phyloP scores from a whole-genome alignment of 306 rosid genomes.

The Ceratonia siliqua region DNA sequence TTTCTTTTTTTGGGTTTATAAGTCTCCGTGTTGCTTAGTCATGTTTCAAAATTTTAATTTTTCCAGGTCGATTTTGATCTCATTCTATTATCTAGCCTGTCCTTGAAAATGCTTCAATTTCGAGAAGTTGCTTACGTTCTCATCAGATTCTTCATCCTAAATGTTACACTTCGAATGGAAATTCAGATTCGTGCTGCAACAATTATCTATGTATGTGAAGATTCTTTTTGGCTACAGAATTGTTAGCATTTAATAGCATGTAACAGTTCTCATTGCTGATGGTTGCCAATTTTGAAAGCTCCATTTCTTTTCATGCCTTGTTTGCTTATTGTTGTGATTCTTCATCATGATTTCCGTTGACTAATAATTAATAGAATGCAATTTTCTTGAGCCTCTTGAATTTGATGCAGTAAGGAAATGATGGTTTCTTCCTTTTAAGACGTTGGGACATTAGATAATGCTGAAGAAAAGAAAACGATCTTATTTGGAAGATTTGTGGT shows the following conservation, averaged over 20 bases:
- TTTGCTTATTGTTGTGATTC: slow-evolving; percentile 18
- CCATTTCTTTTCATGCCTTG: slow-evolving; percentile 9
- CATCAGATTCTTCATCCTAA: slow-evolving; percentile 17
- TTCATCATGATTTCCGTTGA: slow-evolving; percentile 18
- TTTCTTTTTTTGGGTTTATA: not conserved
- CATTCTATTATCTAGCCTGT: not conserved
- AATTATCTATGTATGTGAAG: too few species aligned
- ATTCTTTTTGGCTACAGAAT: not conserved
- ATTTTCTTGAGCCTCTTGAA: slow-evolving; percentile 32
- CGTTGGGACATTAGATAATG: slow-evolving; percentile 34
- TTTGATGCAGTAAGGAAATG: slow-evolving; percentile 45
- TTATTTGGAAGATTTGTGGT: slow-evolving; percentile 36
- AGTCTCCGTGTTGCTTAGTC: slow-evolving; percentile 9
- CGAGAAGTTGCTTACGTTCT: slow-evolving; percentile 1
- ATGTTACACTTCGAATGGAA: slow-evolving; percentile 10
- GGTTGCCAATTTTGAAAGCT: slow-evolving; percentile 3
- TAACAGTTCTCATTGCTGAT: not conserved
- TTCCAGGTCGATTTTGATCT: slow-evolving; percentile 25
- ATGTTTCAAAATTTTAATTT: not conserved
- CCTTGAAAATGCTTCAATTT: slow-evolving; percentile 5
- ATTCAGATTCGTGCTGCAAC: slow-evolving; percentile 29
- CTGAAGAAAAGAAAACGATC: slow-evolving; percentile 40
- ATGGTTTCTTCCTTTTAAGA: slow-evolving; percentile 32
- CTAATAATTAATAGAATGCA: slow-evolving; percentile 11
- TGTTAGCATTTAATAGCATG: not conserved